These are phyloP conservation scores for Berberis vulgaris DNA, from an alignment of 164 flowering plant genomes.

Conservation along the genomic window DNA sequence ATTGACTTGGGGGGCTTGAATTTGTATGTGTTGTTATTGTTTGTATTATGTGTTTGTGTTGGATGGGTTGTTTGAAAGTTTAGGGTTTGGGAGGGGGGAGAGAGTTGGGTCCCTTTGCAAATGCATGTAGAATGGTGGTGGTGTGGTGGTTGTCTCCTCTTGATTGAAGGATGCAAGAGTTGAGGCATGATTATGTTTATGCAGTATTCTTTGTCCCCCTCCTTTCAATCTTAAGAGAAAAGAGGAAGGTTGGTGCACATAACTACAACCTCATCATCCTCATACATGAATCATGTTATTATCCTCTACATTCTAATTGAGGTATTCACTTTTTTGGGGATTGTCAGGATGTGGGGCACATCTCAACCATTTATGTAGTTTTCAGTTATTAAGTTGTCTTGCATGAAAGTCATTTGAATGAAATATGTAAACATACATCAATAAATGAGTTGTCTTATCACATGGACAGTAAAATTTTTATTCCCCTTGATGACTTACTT, in stretches of 20 bases:
- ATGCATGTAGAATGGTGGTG: constrained; percentile 34
- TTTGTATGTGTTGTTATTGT: constrained; percentile 4
- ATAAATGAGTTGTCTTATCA: too few relatives aligned
- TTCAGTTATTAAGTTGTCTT: too few relatives aligned
- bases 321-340: too few relatives aligned
- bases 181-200: constrained; percentile 40
- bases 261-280: constrained; percentile 4
- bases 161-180: constrained; percentile 24
- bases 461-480: too few relatives aligned
- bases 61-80: constrained; percentile 21
- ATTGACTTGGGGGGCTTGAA: constrained; percentile 4
- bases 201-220: constrained; percentile 24
- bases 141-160: constrained; percentile 36
- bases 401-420: too few relatives aligned
- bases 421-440: too few relatives aligned
- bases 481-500: too few relatives aligned
- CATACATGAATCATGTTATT: constrained; percentile 14
- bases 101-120: constrained; percentile 20
- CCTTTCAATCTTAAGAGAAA: constrained; percentile 11
- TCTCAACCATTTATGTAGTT: too few relatives aligned
- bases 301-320: neutral
- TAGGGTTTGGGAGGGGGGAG: constrained; percentile 1
- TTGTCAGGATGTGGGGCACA: too few relatives aligned
- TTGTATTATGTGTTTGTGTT: constrained; percentile 2
- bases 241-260: constrained; percentile 1